phyloP scores from a whole-genome alignment of 257 asterid genomes.

The Jaltomata sinuosa region DNA sequence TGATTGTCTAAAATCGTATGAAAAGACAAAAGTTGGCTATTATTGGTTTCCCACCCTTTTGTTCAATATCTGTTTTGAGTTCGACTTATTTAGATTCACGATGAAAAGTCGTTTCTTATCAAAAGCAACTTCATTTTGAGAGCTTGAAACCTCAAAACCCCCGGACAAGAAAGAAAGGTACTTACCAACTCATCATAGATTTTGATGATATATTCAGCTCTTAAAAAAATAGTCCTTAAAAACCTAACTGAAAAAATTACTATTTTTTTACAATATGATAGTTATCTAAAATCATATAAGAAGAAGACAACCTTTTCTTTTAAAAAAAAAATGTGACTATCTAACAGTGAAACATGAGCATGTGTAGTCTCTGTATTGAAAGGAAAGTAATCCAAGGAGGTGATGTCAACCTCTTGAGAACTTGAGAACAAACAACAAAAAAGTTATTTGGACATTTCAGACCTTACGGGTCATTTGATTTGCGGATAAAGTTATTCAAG shows the following conservation, averaged over 20 bases:
- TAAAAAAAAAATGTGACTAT: background rate
- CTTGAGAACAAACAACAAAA: background rate
- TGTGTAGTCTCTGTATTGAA: background rate
- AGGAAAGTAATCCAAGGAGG: background rate
- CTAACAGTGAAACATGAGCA: background rate
- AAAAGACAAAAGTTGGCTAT: no score
- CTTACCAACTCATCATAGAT: background rate
- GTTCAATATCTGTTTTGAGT: accelerated
- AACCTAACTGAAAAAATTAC: background rate
- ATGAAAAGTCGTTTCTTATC: accelerated
- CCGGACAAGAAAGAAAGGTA: background rate
- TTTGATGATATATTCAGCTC: background rate
- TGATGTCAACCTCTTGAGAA: background rate
- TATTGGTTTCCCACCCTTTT: background rate
- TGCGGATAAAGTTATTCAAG: no score
- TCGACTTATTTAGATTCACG: background rate
- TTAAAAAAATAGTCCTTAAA: background rate
- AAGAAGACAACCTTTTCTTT: background rate
- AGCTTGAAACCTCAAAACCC: background rate
- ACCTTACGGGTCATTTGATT: background rate
- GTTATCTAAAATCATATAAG: no score
- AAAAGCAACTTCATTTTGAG: background rate
- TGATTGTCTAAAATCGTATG: background rate
- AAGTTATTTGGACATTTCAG: background rate
- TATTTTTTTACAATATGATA: background rate